Percentiles rank a stretch among this genome's conserved stretches.
Conservation (phyloP, 2,329 filamentous ascomycete species). For the Botryotinia narcissicola region DNA sequence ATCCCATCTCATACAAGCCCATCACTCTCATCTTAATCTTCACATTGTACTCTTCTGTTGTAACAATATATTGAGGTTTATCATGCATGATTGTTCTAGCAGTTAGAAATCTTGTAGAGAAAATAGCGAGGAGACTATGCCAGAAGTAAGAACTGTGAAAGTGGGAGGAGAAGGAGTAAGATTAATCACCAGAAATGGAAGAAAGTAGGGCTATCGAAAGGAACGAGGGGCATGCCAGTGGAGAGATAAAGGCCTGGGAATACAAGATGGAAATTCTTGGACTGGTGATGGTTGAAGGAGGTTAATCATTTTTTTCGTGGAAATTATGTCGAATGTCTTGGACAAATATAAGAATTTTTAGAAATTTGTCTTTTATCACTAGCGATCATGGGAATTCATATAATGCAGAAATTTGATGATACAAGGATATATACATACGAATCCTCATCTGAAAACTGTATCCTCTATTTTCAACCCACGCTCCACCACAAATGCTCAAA, state of each 20-base stretch:
- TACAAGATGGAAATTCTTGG: neutral
- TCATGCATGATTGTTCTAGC: neutral
- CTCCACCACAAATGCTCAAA: constrained; percentile 28
- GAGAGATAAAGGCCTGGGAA: neutral
- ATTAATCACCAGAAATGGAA: neutral
- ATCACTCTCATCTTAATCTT: neutral
- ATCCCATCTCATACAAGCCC: neutral
- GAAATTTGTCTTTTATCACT: neutral
- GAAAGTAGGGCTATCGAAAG: neutral
- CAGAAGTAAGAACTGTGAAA: neutral
- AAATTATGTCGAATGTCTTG: neutral
- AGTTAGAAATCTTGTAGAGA: fast-evolving
- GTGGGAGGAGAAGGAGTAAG: neutral
- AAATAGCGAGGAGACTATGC: neutral
- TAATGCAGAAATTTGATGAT: constrained; percentile 20
- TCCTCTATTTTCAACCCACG: constrained; percentile 11
- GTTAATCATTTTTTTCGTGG: neutral
- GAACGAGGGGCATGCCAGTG: neutral
- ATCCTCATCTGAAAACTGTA: constrained; percentile 17
- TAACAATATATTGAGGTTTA: neutral
- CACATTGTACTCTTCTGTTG: neutral
- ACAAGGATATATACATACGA: constrained; percentile 21
- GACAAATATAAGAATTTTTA: neutral
- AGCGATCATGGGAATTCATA: neutral
- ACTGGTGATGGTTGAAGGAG: neutral